Conservation (phyloP, 2,329 filamentous ascomycete genomes). For the Metarhizium guizhouense region DNA sequence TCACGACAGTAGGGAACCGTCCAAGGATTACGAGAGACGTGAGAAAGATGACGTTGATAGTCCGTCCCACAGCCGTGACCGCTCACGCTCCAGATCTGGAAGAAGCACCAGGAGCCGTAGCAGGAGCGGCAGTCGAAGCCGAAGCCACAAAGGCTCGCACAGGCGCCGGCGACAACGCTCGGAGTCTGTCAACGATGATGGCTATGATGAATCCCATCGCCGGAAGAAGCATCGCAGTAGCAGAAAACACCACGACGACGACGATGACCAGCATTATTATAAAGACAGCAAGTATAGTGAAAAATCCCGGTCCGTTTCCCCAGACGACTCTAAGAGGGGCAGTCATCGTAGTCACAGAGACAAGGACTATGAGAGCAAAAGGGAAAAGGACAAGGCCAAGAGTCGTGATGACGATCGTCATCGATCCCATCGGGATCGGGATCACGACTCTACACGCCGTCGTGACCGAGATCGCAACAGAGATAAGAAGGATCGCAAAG, state of each 20-base stretch:
- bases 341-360: conserved; percentile 55
- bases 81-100: conserved; percentile 26
- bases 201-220: conserved; percentile 35
- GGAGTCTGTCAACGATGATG: conserved; percentile 37
- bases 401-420: conserved; percentile 35
- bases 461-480: conserved; percentile 26
- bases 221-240: conserved; percentile 41
- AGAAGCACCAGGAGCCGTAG: conserved; percentile 21
- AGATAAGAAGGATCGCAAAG: conserved; percentile 27
- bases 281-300: conserved; percentile 37
- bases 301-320: conserved; percentile 57
- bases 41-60: conserved; percentile 14
- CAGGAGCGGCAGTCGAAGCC: conserved; percentile 16
- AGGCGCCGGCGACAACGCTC: conserved; percentile 49
- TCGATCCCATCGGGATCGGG: conserved; percentile 31
- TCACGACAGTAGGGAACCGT: conserved; percentile 21
- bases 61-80: conserved; percentile 8
- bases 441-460: conserved; percentile 26
- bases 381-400: conserved; percentile 33
- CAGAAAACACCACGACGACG: conserved; percentile 32
- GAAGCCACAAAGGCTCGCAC: conserved; percentile 33
- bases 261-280: conserved; percentile 35
- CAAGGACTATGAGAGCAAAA: conserved; percentile 33
- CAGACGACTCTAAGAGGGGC: conserved; percentile 46
- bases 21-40: conserved; percentile 16